A percentile compares a stretch with the other conserved stretches of the same genome.
phyloP scores from a whole-genome alignment of 2,329 filamentous ascomycete genomes.

The Dactylellina parvicollis region DNA sequence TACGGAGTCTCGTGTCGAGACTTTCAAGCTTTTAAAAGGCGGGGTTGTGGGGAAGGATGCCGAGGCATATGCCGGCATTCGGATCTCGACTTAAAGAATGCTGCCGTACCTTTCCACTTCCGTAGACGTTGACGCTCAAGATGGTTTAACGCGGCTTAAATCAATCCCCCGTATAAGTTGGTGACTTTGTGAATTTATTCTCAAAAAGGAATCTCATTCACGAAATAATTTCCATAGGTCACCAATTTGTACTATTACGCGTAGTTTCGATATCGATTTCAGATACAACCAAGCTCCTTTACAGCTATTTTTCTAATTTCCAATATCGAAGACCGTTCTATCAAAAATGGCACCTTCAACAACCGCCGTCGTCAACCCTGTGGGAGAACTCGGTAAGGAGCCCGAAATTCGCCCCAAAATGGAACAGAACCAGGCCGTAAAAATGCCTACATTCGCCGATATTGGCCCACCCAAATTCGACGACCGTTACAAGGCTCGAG shows the following conservation, averaged over 20 bases:
- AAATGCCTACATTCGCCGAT: slow-evolving; percentile 40
- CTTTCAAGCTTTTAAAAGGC: background rate
- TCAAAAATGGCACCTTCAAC: slow-evolving; percentile 26
- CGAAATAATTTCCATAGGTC: background rate
- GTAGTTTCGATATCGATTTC: no score
- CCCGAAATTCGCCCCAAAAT: slow-evolving; percentile 31
- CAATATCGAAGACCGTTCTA: background rate
- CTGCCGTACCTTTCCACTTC: slow-evolving; percentile 11
- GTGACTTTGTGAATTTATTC: background rate
- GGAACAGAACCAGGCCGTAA: slow-evolving; percentile 36
- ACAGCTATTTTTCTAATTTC: no score
- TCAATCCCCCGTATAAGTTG: background rate
- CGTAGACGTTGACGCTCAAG: slow-evolving; percentile 15
- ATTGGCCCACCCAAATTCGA: slow-evolving; percentile 43
- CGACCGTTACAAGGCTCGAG: slow-evolving; percentile 58
- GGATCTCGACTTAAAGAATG: slow-evolving; percentile 15
- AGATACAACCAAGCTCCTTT: no score
- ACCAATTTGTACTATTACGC: no score
- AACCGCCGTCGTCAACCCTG: slow-evolving; percentile 3
- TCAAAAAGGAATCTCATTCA: background rate
- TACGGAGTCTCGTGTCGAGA: background rate
- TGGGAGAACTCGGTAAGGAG: background rate
- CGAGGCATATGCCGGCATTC: slow-evolving; percentile 49
- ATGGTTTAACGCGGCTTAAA: slow-evolving; percentile 25
- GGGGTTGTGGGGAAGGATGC: slow-evolving; percentile 7